Base-by-base conservation (phyloP, 1,284 basidiomycete genomes). In the Apiotrichum brassicae region DNA sequence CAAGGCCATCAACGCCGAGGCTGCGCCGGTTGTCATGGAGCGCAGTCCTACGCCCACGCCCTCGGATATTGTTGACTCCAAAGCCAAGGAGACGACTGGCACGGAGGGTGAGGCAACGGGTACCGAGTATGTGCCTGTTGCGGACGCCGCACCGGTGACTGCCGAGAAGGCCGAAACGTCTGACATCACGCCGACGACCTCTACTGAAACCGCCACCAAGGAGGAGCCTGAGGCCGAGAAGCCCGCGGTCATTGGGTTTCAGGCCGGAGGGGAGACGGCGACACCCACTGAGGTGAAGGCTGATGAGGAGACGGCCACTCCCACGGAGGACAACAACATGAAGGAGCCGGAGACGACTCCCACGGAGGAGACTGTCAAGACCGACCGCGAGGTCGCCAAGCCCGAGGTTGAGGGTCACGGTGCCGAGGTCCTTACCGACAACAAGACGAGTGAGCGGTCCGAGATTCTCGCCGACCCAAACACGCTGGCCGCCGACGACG, bases 121-220 rank as follows among this genome's bases (percentile, higher is more conserved):
- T 13, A 60, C 53, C 1, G 61, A 57, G 40, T 56, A 54, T n/a
- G n/a, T n/a, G 11, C 54, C 57, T 47, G 57, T 55, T 8, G 28
- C 14, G 9, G 41, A 42, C 18, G 53, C 54, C 5, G 58, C 53
- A 23, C 50, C 35, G 4, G 41, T 28, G 18, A 45, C 51, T 7
- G 41, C 44, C 28, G 51, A 39, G 6, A 48, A 58, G 20, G 20
- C 20, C 16, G 30, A 23, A 13, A 22, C 6, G 16, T 3, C 30
- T 18, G 3, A 11, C 30, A 12, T 23, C 9, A 13, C 6, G 25
- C 14, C 42, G 8, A 19, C 40, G 34, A 22, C 34, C 8, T 35
- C 35, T 12, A 20, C 43, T 3, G 32, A 23, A 11, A 30, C 28
- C 28, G 39, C 19, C 26, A 13, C 42, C 19, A 24, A 24, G n/a